These are phyloP conservation scores for Craterostigma plantagineum DNA, from an alignment of 257 asterid genomes.

Conservation along the genomic window DNA sequence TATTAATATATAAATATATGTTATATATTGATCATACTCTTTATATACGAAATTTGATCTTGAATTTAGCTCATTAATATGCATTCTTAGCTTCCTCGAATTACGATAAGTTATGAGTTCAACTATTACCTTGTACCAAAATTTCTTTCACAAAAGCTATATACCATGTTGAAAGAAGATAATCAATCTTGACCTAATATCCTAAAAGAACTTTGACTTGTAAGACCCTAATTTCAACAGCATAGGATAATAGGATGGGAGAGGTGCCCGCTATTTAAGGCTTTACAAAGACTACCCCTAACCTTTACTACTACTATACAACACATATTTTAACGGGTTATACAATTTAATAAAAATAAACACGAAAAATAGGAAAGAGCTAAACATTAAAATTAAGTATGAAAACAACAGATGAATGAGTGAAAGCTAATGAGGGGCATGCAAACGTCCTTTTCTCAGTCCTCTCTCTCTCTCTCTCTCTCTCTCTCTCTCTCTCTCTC, in stretches of 20 bases:
- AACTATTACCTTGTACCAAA: no score
- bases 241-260: constrained; percentile 36
- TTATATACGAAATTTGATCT: no score
- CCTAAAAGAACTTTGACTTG: constrained; percentile 4
- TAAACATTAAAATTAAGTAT: constrained; percentile 26
- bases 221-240: constrained; percentile 11
- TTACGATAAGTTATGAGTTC: no score
- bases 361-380: constrained; percentile 19
- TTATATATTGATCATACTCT: no score
- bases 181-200: constrained; percentile 11
- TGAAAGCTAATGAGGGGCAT: constrained; percentile 58
- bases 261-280: constrained; percentile 86
- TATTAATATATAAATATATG: no score
- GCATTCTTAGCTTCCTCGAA: no score
- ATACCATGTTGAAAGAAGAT: neutral
- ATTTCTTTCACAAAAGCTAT: no score
- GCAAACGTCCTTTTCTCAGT: constrained; percentile 75
- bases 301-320: constrained; percentile 4
- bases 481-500: neutral
- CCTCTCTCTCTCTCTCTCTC: constrained; percentile 65
- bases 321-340: neutral
- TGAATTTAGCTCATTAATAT: no score
- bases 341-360: neutral
- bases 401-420: constrained; percentile 88
- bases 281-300: constrained; percentile 22